phyloP scores from a whole-genome alignment of 2,329 filamentous ascomycete genomes.

The Lasiodiplodia gonubiensis region DNA sequence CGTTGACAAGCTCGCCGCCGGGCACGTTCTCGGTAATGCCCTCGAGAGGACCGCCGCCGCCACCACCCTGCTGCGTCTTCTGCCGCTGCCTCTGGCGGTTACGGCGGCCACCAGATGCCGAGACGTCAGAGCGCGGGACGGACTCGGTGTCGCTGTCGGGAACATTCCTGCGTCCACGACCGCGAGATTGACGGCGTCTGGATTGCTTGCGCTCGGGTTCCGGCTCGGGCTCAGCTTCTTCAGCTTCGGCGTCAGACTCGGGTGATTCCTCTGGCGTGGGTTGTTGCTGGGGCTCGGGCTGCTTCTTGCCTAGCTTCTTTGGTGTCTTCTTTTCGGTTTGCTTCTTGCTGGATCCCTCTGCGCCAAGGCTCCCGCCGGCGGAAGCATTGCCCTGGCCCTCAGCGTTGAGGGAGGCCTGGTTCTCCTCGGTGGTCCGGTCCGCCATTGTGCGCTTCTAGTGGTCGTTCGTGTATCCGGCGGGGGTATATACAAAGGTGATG shows the following conservation, averaged over 20 bases:
- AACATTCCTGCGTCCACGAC: conserved; percentile 52
- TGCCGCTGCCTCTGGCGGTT: conserved; percentile 58
- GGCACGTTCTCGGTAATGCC: conserved; percentile 61
- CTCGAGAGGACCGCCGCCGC: conserved; percentile 57
- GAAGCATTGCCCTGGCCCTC: conserved; percentile 37
- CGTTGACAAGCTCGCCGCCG: conserved; percentile 58
- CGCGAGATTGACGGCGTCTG: conserved; percentile 56
- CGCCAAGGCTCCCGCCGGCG: conserved; percentile 30
- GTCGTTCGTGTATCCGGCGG: neutral
- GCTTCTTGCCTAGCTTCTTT: conserved; percentile 56
- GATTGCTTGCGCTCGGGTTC: conserved; percentile 51
- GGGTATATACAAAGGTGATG: conserved; percentile 12
- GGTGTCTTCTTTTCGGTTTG: conserved; percentile 56
- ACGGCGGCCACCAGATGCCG: conserved; percentile 59
- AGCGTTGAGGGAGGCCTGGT: conserved; percentile 35
- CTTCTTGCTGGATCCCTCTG: conserved; percentile 39
- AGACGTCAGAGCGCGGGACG: conserved; percentile 60
- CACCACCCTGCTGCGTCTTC: conserved; percentile 55
- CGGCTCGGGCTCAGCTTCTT: conserved; percentile 54
- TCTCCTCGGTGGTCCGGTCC: conserved; percentile 33
- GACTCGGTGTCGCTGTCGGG: conserved; percentile 60
- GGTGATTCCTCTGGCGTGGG: conserved; percentile 49
- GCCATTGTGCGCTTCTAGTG: conserved; percentile 32
- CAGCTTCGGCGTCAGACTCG: conserved; percentile 53
- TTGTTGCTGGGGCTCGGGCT: conserved; percentile 51